phyloP scores from a whole-genome alignment of 441 rosid genomes.

The Capsella rubella region DNA sequence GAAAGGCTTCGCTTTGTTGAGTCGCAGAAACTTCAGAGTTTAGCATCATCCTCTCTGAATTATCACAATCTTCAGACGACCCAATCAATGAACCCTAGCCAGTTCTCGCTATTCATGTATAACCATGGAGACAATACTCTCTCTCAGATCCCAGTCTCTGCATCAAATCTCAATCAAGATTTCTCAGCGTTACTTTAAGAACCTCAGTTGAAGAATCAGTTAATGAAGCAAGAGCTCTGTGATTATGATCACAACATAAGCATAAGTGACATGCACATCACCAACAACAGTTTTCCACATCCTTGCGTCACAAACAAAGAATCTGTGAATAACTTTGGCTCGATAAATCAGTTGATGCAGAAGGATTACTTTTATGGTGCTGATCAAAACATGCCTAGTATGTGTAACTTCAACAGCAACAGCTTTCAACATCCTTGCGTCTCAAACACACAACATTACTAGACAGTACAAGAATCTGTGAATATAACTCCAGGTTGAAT shows the following conservation, averaged over 20 bases:
- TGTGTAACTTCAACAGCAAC: too few relatives aligned
- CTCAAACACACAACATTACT: too few relatives aligned
- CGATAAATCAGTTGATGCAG: neutral
- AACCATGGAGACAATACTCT: conserved; percentile 16
- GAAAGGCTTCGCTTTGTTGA: conserved; percentile 14
- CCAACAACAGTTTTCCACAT: too few relatives aligned
- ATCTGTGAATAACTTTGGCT: too few relatives aligned
- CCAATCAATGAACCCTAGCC: conserved; percentile 9
- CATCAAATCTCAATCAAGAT: neutral
- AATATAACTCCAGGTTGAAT: too few relatives aligned
- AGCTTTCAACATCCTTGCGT: too few relatives aligned
- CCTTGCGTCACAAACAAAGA: neutral
- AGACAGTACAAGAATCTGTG: too few relatives aligned
- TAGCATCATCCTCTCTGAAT: neutral
- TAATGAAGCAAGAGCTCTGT: too few relatives aligned
- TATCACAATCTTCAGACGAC: too few relatives aligned
- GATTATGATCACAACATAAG: too few relatives aligned
- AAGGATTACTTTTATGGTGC: neutral
- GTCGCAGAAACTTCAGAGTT: neutral
- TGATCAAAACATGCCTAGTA: neutral
- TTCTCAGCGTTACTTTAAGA: neutral
- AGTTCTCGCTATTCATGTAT: conserved; percentile 3
- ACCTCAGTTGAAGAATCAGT: neutral
- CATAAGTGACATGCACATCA: too few relatives aligned
- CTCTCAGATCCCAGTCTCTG: conserved; percentile 13